Evolutionary conservation across 2,329 filamentous ascomycete genomes (phyloP), one percentile per base, ranked within the genome.

Genomic region (Fusarium fracticaudum): DNA sequence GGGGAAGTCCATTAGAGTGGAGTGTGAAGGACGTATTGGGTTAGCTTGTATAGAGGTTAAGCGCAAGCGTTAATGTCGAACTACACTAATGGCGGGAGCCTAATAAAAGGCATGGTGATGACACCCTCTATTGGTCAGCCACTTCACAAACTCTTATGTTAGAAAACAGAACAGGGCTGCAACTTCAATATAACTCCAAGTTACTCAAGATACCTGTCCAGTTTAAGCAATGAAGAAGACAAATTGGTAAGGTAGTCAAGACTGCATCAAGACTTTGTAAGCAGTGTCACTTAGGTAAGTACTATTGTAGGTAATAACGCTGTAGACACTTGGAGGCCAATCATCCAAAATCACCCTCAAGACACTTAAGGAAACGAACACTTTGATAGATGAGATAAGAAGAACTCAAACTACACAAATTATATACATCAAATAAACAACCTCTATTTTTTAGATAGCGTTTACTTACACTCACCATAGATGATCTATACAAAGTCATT

Each of bases 1-100:
- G 71, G 72, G 71, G 72, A 71, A 74, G 45, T 54, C 33, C 9
- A 59, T 54, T 20, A 20, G 45, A 37, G 71, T 72, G 71, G 71
- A 40, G 54, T 41, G 17, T 7, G n/a, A 41, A 35, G 35, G 37
- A 48, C 58, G 31, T 35, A 73, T 63, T 51, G 26, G 71, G 61
- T 73, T 59, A 74, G 67, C 22, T 7, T 11, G 31, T 35, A 15
- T 48, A 7, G 54, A 38, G 54, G 29, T 29, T 26, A 64, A 60
- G 64, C 69, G 33, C 43, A 60, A 54, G 64, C 64, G 54, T 54
- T 64, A 54, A 44, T 69, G 40, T 35, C 45, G 38, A 70, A 58
- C 50, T 50, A 64, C 41, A 67, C 70, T 73, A 70, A 71, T 44
- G 37, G 43, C 70, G 60, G 67, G 53, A 70, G 70, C 53, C 61